Base-by-base conservation (phyloP, 2,329 filamentous ascomycete genomes). In the Arthrobotrys musiformis region DNA sequence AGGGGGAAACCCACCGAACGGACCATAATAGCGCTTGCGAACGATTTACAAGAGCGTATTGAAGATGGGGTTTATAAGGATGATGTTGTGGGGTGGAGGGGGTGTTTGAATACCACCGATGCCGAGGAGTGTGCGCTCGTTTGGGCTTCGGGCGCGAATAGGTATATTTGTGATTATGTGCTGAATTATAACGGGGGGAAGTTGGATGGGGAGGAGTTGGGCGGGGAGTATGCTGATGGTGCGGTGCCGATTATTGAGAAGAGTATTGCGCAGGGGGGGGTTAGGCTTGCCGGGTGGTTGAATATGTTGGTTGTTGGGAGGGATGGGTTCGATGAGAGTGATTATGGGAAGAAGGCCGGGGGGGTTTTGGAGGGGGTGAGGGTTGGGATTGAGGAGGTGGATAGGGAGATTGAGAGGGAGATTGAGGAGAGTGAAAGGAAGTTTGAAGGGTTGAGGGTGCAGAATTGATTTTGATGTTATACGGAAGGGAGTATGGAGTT, bases 241-340 rank as follows among this genome's bases (percentile, higher is more conserved):
- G 90, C 89, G 1, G 87, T 87, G n/a, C 88, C 87, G 19, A 87
- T 90, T 70, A 85, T 92, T 52, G 89, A 92, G 82, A 81, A 88
- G 74, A 88, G 91, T 81, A 85, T 93, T 77, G 91, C 90, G 6
- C 88, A 88, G 79, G 91, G 89, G 2, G 91, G 91, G 9, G 91
- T 89, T 82, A 86, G 91, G 58, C 85, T 93, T 82, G 91, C 88
- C 1, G 87, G 86, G 19, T 92, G 89, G 89, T 83, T 92, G 77
- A 90, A 92, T 81, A 83, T 86, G 80, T 89, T 91, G 80, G 88
- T 81, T 62, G 62, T 72, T 1, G 81, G 81, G 15, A 77, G 58
- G 58, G 78, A 79, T 13, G 80, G 79, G 35, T 52, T 79, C 50
- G 37, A 64, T 24, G 62, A 54, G 17, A 28, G 24, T 37, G 37